These are phyloP conservation scores for Cladosporium phlei DNA, from an alignment of 2,329 filamentous ascomycete genomes.

Conservation along the genomic window DNA sequence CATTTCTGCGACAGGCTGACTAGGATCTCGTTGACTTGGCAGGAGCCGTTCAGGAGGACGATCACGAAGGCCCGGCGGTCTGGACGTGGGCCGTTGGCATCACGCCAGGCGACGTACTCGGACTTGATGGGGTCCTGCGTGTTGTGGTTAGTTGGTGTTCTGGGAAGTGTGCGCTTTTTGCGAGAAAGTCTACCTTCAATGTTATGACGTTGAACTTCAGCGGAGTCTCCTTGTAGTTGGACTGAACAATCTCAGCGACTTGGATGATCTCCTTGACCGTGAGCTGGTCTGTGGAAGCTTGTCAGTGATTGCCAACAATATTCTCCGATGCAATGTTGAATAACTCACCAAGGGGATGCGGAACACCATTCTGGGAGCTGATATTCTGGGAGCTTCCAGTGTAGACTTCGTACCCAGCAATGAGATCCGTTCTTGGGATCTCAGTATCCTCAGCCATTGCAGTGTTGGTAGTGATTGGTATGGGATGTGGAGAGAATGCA, in stretches of 20 bases:
- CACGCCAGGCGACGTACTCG: slow-evolving; percentile 34
- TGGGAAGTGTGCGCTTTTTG: no score
- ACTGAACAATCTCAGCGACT: slow-evolving; percentile 6
- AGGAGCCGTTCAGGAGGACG: slow-evolving; percentile 40
- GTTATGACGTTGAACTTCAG: slow-evolving; percentile 14
- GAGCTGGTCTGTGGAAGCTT: slow-evolving; percentile 2
- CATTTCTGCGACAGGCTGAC: slow-evolving; percentile 8
- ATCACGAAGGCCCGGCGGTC: slow-evolving; percentile 43
- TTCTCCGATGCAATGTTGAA: not conserved
- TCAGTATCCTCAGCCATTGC: slow-evolving; percentile 12
- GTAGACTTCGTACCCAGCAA: slow-evolving; percentile 15
- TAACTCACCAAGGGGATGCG: slow-evolving; percentile 10
- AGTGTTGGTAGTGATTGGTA: no score
- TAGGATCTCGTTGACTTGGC: slow-evolving; percentile 13
- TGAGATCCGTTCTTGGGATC: no score
- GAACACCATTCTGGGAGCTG: not conserved
- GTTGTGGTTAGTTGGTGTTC: no score
- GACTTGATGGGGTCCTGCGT: slow-evolving; percentile 24
- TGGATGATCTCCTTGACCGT: slow-evolving; percentile 11
- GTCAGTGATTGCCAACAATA: not conserved
- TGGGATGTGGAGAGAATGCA: no score
- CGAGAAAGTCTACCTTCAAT: slow-evolving; percentile 5
- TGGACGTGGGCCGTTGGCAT: slow-evolving; percentile 28
- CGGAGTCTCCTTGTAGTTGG: not conserved
- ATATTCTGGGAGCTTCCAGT: not conserved